phyloP scores from a whole-genome alignment of 176 grass and related monocot species.

The Ensete ventricosum region DNA sequence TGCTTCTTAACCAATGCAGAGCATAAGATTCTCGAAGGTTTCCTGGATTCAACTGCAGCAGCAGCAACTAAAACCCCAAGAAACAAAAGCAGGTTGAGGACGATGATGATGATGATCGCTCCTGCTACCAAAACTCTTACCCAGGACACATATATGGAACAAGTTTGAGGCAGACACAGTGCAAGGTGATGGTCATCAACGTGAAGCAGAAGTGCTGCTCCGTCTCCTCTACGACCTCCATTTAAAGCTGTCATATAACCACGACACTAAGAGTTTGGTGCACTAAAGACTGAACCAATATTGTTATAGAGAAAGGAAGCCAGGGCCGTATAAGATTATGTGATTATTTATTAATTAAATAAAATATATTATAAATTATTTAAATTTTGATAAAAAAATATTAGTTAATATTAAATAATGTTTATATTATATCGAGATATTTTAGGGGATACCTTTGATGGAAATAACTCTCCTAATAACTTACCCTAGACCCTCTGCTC shows the following conservation, averaged over 20 bases:
- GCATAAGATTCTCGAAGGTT: neutral
- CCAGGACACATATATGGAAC: neutral
- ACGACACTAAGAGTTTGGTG: slow-evolving; percentile 10
- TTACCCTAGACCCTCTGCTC: too few species aligned
- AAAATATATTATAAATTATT: too few species aligned
- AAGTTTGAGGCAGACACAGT: neutral
- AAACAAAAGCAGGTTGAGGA: neutral
- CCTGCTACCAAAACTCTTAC: neutral
- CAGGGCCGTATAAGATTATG: too few species aligned
- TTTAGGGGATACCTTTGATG: too few species aligned
- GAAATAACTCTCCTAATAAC: too few species aligned
- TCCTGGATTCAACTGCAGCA: neutral
- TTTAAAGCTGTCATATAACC: slow-evolving; percentile 12
- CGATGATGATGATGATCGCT: neutral
- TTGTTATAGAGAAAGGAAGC: slow-evolving; percentile 7
- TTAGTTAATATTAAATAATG: too few species aligned
- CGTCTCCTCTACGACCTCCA: slow-evolving; percentile 17
- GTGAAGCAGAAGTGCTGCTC: slow-evolving; percentile 6
- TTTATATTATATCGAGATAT: too few species aligned
- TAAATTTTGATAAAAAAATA: too few species aligned
- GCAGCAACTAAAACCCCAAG: neutral
- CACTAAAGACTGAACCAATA: slow-evolving; percentile 18
- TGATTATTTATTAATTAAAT: too few species aligned
- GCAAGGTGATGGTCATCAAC: neutral
- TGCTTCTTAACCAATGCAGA: slow-evolving; percentile 2